These are phyloP conservation scores for Lolium perenne DNA, from an alignment of 176 grass and related monocot genomes.

Conservation along the genomic window DNA sequence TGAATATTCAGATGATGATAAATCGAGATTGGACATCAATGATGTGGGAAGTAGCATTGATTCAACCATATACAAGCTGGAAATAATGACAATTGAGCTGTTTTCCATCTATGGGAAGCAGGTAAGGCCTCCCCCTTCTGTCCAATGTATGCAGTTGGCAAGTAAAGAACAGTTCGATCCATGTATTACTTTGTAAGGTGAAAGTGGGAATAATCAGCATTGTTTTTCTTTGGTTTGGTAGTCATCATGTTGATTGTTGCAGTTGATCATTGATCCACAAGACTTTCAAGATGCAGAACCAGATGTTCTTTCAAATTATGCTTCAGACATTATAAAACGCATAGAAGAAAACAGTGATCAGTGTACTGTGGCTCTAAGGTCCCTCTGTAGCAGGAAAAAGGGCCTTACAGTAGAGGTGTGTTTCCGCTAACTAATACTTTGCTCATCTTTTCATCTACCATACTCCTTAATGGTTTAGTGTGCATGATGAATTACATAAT, in stretches of 20 bases:
- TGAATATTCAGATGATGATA: constrained; percentile 66
- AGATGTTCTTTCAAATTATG: constrained; percentile 82
- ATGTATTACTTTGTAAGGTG: constrained; percentile 24
- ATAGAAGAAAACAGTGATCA: constrained; percentile 60
- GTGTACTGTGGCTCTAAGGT: constrained; percentile 61
- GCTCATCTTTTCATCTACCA: constrained; percentile 7
- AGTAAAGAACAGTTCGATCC: background rate
- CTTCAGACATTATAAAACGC: constrained; percentile 73
- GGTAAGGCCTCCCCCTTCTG: constrained; percentile 46
- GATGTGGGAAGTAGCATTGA: constrained; percentile 44
- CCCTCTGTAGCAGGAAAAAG: constrained; percentile 91
- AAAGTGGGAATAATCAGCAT: constrained; percentile 18
- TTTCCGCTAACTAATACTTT: constrained; percentile 27
- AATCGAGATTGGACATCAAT: constrained; percentile 58
- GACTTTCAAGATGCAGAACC: constrained; percentile 93
- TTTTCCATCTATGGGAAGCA: constrained; percentile 85
- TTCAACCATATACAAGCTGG: constrained; percentile 86
- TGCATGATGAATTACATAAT: constrained; percentile 1
- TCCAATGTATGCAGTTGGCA: constrained; percentile 13
- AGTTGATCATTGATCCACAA: constrained; percentile 75
- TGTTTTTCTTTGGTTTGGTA: constrained; percentile 28
- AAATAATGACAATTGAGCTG: constrained; percentile 84
- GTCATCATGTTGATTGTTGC: constrained; percentile 38
- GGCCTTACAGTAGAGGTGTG: constrained; percentile 76
- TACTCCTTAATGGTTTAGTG: background rate